A percentile compares a stretch with the other conserved stretches of the same genome.
phyloP scores from a whole-genome alignment of 352 stramenopile genomes.

The Globisporangium nunn region DNA sequence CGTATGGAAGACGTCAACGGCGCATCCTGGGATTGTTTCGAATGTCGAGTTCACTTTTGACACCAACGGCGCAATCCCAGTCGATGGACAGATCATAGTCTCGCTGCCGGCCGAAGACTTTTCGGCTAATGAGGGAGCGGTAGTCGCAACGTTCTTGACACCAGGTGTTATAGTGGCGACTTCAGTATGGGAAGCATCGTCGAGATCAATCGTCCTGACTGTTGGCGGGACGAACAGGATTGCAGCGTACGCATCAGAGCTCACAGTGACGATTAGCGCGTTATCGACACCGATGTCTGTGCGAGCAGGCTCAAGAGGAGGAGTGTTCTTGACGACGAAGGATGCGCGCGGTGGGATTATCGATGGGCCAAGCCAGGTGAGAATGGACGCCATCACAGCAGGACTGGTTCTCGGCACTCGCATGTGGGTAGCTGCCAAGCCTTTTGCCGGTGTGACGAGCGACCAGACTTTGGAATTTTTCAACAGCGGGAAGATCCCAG shows the following conservation, averaged over 20 bases:
- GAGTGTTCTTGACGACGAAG: slow-evolving; percentile 30
- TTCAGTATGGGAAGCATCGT: slow-evolving; percentile 21
- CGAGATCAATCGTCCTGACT: slow-evolving; percentile 14
- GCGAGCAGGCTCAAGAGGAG: slow-evolving; percentile 14
- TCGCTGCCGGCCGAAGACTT: slow-evolving; percentile 32
- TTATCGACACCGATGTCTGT: slow-evolving; percentile 37
- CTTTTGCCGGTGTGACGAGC: slow-evolving; percentile 41
- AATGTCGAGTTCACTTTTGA: slow-evolving; percentile 33
- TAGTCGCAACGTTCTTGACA: neutral
- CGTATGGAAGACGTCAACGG: slow-evolving; percentile 28
- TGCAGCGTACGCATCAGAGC: slow-evolving; percentile 18
- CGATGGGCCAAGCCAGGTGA: slow-evolving; percentile 37
- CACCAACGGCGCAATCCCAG: slow-evolving; percentile 36
- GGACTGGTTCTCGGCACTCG: slow-evolving; percentile 40
- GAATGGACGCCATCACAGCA: slow-evolving; percentile 32
- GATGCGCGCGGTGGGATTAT: slow-evolving; percentile 32
- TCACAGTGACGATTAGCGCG: slow-evolving; percentile 29
- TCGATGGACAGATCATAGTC: slow-evolving; percentile 30
- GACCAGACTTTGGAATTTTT: slow-evolving; percentile 42
- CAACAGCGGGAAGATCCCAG: slow-evolving; percentile 27
- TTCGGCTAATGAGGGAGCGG: slow-evolving; percentile 13
- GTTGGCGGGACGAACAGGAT: slow-evolving; percentile 15
- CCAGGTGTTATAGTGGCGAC: neutral
- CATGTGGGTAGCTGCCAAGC: slow-evolving; percentile 28
- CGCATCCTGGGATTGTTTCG: slow-evolving; percentile 41